Percentiles rank a stretch among this genome's conserved stretches.
These are phyloP conservation scores for Podosphaera xanthii DNA, from an alignment of 2,329 filamentous ascomycete genomes.

Conservation along the genomic window DNA sequence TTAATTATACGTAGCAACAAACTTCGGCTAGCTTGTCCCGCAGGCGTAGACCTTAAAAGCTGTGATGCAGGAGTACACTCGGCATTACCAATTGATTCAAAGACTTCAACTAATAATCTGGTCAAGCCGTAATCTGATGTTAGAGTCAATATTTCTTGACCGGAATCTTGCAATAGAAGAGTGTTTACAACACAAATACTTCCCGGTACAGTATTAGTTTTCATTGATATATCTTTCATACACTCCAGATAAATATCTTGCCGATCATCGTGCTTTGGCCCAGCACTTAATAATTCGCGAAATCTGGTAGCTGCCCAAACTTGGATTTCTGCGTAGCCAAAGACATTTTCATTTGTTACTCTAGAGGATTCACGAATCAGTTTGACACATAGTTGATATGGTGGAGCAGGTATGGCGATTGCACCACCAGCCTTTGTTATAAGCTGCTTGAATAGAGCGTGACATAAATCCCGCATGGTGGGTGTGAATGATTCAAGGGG, in stretches of 20 bases:
- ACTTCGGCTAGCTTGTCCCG: slow-evolving; percentile 31
- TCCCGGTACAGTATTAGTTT: slow-evolving; percentile 41
- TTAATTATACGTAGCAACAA: slow-evolving; percentile 34
- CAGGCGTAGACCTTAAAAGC: slow-evolving; percentile 18
- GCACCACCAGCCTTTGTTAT: slow-evolving; percentile 21
- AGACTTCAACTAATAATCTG: slow-evolving; percentile 37
- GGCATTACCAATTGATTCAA: slow-evolving; percentile 23
- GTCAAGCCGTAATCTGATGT: slow-evolving; percentile 38
- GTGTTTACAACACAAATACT: slow-evolving; percentile 43
- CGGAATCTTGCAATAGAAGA: slow-evolving; percentile 23
- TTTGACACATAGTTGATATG: slow-evolving; percentile 35
- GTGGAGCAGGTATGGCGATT: slow-evolving; percentile 21
- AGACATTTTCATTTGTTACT: slow-evolving; percentile 26
- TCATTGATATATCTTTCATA: slow-evolving; percentile 40
- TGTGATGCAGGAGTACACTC: slow-evolving; percentile 9
- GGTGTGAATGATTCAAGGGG: slow-evolving; percentile 39
- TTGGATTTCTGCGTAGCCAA: slow-evolving; percentile 39
- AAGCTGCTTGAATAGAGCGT: slow-evolving; percentile 28
- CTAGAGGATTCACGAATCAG: slow-evolving; percentile 50
- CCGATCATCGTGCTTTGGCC: slow-evolving; percentile 32
- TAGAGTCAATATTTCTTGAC: slow-evolving; percentile 31
- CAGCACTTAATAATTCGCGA: slow-evolving; percentile 31
- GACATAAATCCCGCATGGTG: slow-evolving; percentile 37
- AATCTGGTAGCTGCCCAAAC: slow-evolving; percentile 39
- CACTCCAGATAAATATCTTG: slow-evolving; percentile 42